Evolutionary conservation across 129 eudicot genomes (phyloP).

Genomic region (Pulicaria dysenterica): DNA sequence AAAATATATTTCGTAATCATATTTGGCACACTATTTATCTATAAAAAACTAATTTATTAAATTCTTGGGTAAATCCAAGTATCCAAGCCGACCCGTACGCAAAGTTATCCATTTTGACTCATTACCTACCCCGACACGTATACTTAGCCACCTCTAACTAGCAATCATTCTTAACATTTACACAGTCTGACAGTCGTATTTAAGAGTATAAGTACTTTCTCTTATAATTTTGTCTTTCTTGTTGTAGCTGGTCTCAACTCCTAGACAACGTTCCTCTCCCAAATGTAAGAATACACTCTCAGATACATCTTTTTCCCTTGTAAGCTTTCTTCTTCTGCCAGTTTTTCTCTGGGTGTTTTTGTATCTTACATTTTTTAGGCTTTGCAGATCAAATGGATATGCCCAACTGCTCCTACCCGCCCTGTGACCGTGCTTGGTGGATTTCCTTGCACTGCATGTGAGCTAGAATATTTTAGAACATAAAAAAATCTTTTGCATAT

Average conservation of each 20-base stretch:
- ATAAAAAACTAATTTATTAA: too few species aligned
- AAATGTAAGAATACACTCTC: conserved; percentile 53
- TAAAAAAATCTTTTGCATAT: background rate
- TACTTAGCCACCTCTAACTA: background rate
- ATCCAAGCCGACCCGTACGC: background rate
- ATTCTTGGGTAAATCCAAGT: background rate
- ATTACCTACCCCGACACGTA: background rate
- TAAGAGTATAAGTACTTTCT: conserved; percentile 20
- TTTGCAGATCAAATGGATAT: conserved; percentile 90
- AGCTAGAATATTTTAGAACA: conserved; percentile 27
- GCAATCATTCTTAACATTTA: conserved; percentile 3
- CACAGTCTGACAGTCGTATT: background rate
- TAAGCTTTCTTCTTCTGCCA: background rate
- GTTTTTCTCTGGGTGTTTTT: background rate
- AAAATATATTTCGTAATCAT: background rate
- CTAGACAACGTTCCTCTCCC: conserved; percentile 91
- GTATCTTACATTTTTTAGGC: background rate
- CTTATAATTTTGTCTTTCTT: conserved; percentile 28
- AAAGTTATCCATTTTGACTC: background rate
- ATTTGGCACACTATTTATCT: background rate
- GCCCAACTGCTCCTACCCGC: conserved; percentile 99
- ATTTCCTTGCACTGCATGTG: conserved; percentile 92
- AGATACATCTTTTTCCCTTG: background rate
- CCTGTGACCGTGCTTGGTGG: conserved; percentile 95
- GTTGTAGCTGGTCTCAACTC: conserved; percentile 88